Conservation (phyloP, 2,329 filamentous ascomycete species). For the Arthrobotrys conoides region DNA sequence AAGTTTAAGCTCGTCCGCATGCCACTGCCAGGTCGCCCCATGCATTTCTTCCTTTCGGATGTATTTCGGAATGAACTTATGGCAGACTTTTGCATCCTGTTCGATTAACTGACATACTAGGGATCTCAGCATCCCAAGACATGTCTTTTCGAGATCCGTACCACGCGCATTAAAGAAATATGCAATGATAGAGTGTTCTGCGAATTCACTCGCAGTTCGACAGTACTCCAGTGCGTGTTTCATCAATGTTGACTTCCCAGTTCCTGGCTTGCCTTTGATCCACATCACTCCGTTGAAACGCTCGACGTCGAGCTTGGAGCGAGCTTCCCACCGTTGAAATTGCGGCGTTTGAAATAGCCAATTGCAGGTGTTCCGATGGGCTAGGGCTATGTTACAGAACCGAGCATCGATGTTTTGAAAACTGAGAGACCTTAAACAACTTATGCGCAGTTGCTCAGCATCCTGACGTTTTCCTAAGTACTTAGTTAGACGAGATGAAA, state of each 20-base stretch:
- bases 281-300: constrained; percentile 63
- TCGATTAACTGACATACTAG: constrained; percentile 60
- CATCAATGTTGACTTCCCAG: constrained; percentile 64
- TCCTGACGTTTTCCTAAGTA: no score
- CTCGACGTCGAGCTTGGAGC: constrained; percentile 6
- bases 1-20: constrained; percentile 16
- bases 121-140: constrained; percentile 60
- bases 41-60: constrained; percentile 40
- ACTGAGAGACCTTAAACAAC: no score
- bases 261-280: constrained; percentile 65
- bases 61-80: constrained; percentile 24
- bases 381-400: constrained; percentile 62
- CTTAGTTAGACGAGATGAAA: no score
- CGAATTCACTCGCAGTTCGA: neutral
- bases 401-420: no score
- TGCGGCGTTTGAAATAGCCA: constrained; percentile 62
- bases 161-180: constrained; percentile 63
- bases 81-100: neutral
- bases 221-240: constrained; percentile 24
- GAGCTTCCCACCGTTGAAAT: constrained; percentile 61
- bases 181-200: constrained; percentile 34
- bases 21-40: neutral
- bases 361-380: constrained; percentile 61
- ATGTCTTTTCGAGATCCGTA: constrained; percentile 59
- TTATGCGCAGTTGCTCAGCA: no score